phyloP scores from a whole-genome alignment of 495 filamentous ascomycete species.

The Tuber brumale region DNA sequence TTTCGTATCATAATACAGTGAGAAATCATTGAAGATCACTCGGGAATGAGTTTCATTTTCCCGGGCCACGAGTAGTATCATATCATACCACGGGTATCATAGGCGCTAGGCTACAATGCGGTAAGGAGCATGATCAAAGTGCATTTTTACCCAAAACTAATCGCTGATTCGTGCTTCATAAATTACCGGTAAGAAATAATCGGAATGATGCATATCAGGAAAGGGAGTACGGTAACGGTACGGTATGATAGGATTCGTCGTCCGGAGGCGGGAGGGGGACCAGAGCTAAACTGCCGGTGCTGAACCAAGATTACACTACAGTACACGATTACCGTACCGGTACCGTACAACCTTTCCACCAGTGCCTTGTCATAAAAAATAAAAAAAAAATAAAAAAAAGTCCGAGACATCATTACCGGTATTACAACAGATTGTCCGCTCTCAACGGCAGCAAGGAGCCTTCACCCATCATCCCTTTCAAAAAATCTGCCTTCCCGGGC shows the following conservation, averaged over 20 bases:
- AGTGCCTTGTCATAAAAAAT: neutral
- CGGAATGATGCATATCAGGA: neutral
- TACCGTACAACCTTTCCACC: neutral
- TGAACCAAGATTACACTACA: neutral
- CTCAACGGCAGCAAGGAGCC: neutral
- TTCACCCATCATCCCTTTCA: neutral
- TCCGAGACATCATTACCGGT: neutral
- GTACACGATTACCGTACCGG: too few species aligned
- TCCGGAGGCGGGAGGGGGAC: too few species aligned
- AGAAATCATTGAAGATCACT: neutral
- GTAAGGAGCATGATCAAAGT: neutral
- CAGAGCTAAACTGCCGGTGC: neutral
- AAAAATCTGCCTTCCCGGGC: neutral
- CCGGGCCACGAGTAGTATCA: too few species aligned
- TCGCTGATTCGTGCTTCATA: neutral
- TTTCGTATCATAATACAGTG: neutral
- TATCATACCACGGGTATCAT: too few species aligned
- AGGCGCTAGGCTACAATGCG: neutral
- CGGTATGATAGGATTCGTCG: neutral
- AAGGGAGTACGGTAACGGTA: too few species aligned
- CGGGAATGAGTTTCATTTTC: neutral
- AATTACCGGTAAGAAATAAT: too few species aligned
- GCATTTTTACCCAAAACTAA: neutral
- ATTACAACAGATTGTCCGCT: neutral
- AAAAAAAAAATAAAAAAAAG: too few species aligned